Conservation (phyloP, 2,329 filamentous ascomycete species). For the Xenosphaeropsis pyriputrescens region DNA sequence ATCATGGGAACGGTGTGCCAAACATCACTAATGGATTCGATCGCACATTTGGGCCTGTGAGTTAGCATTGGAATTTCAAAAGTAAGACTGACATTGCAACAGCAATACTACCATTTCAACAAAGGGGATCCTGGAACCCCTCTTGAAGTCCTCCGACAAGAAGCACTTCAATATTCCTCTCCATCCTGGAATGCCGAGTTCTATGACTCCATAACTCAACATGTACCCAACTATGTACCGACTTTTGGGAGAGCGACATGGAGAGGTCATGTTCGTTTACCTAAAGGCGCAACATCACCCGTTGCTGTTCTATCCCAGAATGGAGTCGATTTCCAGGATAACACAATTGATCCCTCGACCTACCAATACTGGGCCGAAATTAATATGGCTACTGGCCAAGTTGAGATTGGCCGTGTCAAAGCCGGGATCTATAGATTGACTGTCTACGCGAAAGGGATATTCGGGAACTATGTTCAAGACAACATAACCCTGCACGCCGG, state of each 20-base stretch:
- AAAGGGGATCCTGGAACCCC: slow-evolving; percentile 29
- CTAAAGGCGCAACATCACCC: slow-evolving; percentile 30
- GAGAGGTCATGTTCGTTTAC: slow-evolving; percentile 33
- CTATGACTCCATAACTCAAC: slow-evolving; percentile 45
- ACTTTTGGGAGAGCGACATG: slow-evolving; percentile 33
- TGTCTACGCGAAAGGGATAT: slow-evolving; percentile 45
- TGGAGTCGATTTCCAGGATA: slow-evolving; percentile 41
- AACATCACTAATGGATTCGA: slow-evolving; percentile 52
- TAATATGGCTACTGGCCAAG: slow-evolving; percentile 24
- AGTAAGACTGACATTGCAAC: not conserved
- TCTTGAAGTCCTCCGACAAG: slow-evolving; percentile 31
- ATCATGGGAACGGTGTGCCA: slow-evolving; percentile 30
- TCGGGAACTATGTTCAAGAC: slow-evolving; percentile 43
- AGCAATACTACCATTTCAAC: slow-evolving; percentile 49
- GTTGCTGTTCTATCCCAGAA: slow-evolving; percentile 39
- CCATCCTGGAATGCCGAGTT: slow-evolving; percentile 42
- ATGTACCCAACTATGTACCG: slow-evolving; percentile 43
- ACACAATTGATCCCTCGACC: slow-evolving; percentile 34
- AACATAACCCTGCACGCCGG: slow-evolving; percentile 25
- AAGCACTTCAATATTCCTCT: slow-evolving; percentile 35
- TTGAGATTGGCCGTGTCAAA: slow-evolving; percentile 36
- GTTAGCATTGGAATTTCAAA: not conserved
- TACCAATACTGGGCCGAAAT: slow-evolving; percentile 50
- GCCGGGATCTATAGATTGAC: slow-evolving; percentile 46
- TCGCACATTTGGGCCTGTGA: slow-evolving; percentile 42